Conservation (phyloP, 2,329 filamentous ascomycete genomes). For the Aspergillus sp. region DNA sequence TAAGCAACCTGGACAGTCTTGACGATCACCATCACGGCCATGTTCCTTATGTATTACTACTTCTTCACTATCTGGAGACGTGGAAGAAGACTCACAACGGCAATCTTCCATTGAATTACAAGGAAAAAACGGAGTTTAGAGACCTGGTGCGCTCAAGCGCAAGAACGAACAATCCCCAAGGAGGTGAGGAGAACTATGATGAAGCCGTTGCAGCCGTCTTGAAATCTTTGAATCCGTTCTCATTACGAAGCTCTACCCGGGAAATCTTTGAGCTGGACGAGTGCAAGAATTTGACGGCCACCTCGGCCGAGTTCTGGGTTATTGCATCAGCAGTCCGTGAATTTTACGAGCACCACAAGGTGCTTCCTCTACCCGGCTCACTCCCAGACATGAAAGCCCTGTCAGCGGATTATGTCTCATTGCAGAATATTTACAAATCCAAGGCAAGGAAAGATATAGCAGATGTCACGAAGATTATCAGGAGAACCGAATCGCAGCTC, state of each 20-base stretch:
- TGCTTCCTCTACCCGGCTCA: constrained; percentile 81
- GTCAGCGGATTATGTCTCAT: constrained; percentile 82
- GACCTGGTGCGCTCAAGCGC: constrained; percentile 69
- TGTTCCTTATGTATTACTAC: constrained; percentile 80
- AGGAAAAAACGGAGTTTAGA: constrained; percentile 84
- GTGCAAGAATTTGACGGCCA: constrained; percentile 50
- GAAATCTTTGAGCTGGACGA: constrained; percentile 77
- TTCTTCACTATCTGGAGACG: constrained; percentile 78
- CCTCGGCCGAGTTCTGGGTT: constrained; percentile 78
- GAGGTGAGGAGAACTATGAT: constrained; percentile 95
- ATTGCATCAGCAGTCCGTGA: constrained; percentile 77
- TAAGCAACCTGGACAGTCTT: constrained; percentile 70
- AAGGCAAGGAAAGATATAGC: constrained; percentile 80
- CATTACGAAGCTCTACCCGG: constrained; percentile 69
- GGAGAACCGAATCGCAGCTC: constrained; percentile 56
- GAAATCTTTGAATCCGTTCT: constrained; percentile 76
- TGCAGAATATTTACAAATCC: constrained; percentile 90
- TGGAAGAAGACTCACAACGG: constrained; percentile 77
- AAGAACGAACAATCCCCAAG: constrained; percentile 75
- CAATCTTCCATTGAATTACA: constrained; percentile 71
- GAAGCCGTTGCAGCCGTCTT: constrained; percentile 87
- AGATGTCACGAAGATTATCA: constrained; percentile 72
- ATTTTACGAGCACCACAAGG: constrained; percentile 74
- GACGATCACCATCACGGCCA: constrained; percentile 86
- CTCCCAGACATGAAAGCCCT: constrained; percentile 98